These are phyloP conservation scores for Neurospora tetraspora DNA, from an alignment of 495 filamentous ascomycete species.

Conservation along the genomic window DNA sequence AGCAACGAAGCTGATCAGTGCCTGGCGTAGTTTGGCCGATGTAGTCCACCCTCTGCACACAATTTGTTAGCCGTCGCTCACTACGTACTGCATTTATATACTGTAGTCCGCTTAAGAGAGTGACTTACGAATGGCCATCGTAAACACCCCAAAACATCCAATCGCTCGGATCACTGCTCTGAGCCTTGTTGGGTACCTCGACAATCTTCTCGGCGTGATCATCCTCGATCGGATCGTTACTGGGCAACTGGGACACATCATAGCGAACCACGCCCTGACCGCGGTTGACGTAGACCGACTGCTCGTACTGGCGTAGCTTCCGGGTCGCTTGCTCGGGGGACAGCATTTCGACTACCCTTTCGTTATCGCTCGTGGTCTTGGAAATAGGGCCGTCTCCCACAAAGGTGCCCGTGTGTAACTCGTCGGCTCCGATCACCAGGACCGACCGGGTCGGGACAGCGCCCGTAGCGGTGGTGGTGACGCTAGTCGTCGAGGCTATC, in stretches of 20 bases:
- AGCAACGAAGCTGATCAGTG: slow-evolving; percentile 82
- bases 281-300: slow-evolving; percentile 82
- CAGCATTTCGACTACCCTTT: slow-evolving; percentile 82
- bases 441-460: slow-evolving; percentile 36
- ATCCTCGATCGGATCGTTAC: slow-evolving; percentile 97
- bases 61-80: slow-evolving; percentile 13
- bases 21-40: slow-evolving; percentile 88
- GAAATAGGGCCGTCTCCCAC: slow-evolving; percentile 73
- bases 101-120: neutral
- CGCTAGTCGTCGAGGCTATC: slow-evolving; percentile 12
- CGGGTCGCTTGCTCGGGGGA: slow-evolving; percentile 89
- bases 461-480: slow-evolving; percentile 8
- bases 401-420: slow-evolving; percentile 72
- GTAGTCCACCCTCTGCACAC: slow-evolving; percentile 85
- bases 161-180: slow-evolving; percentile 53
- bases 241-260: slow-evolving; percentile 88
- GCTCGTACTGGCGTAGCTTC: slow-evolving; percentile 78
- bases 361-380: slow-evolving; percentile 72
- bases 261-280: slow-evolving; percentile 90
- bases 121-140: slow-evolving; percentile 80
- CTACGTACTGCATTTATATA: neutral
- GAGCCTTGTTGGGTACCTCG: slow-evolving; percentile 53
- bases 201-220: slow-evolving; percentile 97
- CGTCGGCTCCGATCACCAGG: slow-evolving; percentile 71
- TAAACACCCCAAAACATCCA: slow-evolving; percentile 99